These are phyloP conservation scores for Beauveria rudraprayagi DNA, from an alignment of 2,329 filamentous ascomycete species.

Conservation along the genomic window DNA sequence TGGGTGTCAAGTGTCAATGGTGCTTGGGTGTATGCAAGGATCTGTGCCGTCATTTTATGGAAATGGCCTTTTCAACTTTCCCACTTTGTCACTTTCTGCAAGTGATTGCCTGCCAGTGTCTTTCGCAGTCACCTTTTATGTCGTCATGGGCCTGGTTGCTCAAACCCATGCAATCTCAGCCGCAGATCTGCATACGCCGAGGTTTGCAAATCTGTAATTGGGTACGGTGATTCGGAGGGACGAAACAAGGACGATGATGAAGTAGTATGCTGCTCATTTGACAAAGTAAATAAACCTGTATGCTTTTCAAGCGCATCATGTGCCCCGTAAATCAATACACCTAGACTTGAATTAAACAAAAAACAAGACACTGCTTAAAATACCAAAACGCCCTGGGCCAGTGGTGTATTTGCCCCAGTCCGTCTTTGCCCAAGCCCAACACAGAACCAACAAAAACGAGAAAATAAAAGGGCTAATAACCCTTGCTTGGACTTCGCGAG, in stretches of 20 bases:
- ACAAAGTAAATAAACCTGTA: not conserved
- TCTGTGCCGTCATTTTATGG: not conserved
- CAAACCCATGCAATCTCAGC: not conserved
- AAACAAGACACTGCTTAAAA: not conserved
- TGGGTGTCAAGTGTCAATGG: too few species aligned
- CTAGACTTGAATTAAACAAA: not conserved
- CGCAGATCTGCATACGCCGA: not conserved
- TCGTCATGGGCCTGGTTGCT: not conserved
- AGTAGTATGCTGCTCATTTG: not conserved
- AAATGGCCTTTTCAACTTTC: not conserved
- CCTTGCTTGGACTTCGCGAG: constrained; percentile 31
- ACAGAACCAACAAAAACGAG: not conserved
- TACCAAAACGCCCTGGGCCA: not conserved
- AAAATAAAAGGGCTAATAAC: constrained; percentile 18
- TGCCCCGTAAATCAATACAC: not conserved
- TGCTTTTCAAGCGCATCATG: not conserved
- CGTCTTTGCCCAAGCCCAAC: not conserved
- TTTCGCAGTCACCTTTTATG: not conserved
- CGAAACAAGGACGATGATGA: too few species aligned
- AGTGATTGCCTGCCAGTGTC: not conserved
- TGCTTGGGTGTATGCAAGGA: too few species aligned
- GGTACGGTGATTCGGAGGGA: not conserved
- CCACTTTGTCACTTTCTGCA: not conserved
- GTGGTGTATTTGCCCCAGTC: not conserved
- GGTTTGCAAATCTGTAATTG: not conserved